A percentile compares a stretch with the other conserved stretches of the same genome.
These are phyloP conservation scores for Triticum timopheevii DNA, from an alignment of 176 grass and related monocot genomes.

Conservation along the genomic window DNA sequence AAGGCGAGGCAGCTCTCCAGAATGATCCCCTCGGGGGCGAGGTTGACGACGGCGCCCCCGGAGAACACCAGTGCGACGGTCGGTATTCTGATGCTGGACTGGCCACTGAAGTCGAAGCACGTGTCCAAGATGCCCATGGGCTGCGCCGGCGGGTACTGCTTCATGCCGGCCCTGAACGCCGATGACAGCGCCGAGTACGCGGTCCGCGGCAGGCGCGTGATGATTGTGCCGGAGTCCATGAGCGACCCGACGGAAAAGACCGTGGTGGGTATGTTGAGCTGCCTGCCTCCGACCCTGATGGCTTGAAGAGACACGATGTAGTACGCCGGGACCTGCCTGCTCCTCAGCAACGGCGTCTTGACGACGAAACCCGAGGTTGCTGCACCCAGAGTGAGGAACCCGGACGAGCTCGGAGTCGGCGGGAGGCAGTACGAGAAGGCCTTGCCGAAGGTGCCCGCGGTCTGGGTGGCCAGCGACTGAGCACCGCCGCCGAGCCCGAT, in stretches of 20 bases:
- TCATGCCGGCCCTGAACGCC: conserved; percentile 58
- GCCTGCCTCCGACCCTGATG: conserved; percentile 46
- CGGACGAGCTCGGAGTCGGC: conserved; percentile 24
- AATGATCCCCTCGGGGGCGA: neutral
- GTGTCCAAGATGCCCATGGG: too few relatives aligned
- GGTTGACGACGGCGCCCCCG: neutral
- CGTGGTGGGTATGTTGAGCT: conserved; percentile 8
- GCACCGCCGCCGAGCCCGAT: conserved; percentile 61
- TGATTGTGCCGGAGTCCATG: conserved; percentile 74
- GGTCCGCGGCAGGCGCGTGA: conserved; percentile 43
- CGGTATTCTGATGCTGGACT: neutral
- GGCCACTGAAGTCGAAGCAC: too few relatives aligned
- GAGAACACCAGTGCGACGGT: neutral
- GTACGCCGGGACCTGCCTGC: conserved; percentile 35
- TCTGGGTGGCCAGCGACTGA: conserved; percentile 60
- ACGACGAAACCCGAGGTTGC: conserved; percentile 22
- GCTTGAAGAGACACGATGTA: conserved; percentile 39
- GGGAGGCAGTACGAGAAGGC: conserved; percentile 82
- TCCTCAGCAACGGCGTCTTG: conserved; percentile 44
- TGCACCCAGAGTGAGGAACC: conserved; percentile 63
- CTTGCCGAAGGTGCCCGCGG: conserved; percentile 29
- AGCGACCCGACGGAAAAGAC: conserved; percentile 46
- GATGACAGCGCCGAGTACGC: conserved; percentile 65
- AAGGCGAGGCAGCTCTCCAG: neutral
- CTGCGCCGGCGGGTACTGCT: conserved; percentile 17